A percentile compares a stretch with the other conserved stretches of the same genome.
These are phyloP conservation scores for Cavenderia fasciculata DNA, from an alignment of 78 protist species.

Conservation along the genomic window DNA sequence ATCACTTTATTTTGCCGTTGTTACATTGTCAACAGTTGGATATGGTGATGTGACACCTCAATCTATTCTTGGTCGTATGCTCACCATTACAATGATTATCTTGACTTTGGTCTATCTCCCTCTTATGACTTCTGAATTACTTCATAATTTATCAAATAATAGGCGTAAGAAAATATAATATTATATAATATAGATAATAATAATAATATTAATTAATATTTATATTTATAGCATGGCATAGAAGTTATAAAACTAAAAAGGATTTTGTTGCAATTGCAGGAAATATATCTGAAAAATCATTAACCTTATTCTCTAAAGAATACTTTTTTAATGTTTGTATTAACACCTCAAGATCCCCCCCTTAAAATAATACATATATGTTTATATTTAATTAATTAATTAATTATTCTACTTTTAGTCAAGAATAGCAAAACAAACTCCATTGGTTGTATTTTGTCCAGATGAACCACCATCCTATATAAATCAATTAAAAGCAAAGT, in stretches of 20 bases:
- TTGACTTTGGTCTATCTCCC: slow-evolving; percentile 31
- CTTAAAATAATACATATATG: no score
- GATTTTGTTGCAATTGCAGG: slow-evolving; percentile 23
- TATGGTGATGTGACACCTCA: slow-evolving; percentile 75
- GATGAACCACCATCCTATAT: slow-evolving; percentile 22
- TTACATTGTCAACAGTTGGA: slow-evolving; percentile 75
- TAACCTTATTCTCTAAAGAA: slow-evolving; percentile 7
- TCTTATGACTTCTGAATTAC: slow-evolving; percentile 4
- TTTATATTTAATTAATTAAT: no score
- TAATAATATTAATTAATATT: background rate
- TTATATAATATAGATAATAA: background rate
- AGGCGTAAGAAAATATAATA: slow-evolving; percentile 1
- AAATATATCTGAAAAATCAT: slow-evolving; percentile 18
- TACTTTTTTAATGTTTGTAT: background rate
- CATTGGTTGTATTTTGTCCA: background rate
- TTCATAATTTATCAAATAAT: background rate
- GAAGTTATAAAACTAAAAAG: slow-evolving; percentile 23
- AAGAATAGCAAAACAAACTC: slow-evolving; percentile 36
- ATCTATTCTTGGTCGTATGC: slow-evolving; percentile 31
- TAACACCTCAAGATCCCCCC: no score
- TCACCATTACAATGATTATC: slow-evolving; percentile 22
- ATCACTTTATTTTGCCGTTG: slow-evolving; percentile 59
- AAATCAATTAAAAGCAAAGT: background rate
- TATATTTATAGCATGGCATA: slow-evolving; percentile 26
- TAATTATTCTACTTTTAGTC: background rate